These are phyloP conservation scores for Myrica gale DNA, from an alignment of 306 rosid genomes.

Conservation along the genomic window DNA sequence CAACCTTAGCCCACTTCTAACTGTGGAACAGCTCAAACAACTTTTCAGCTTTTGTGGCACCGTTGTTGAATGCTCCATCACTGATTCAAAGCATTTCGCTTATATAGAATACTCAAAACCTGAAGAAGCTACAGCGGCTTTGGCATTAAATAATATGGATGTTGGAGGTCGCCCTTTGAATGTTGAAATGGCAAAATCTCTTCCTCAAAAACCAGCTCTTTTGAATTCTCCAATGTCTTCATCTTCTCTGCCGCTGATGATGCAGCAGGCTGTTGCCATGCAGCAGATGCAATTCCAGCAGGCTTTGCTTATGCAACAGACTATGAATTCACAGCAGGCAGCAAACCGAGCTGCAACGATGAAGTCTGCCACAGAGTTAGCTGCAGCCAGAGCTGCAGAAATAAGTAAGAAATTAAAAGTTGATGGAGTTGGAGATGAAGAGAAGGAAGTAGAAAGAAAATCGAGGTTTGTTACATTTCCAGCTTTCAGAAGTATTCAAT, in stretches of 20 bases:
- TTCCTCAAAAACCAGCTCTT: constrained; percentile 64
- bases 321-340: constrained; percentile 92
- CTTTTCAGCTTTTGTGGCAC: constrained; percentile 96
- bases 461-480: constrained; percentile 58
- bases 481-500: constrained; percentile 1
- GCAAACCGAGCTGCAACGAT: constrained; percentile 91
- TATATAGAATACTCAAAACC: constrained; percentile 96
- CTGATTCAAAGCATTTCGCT: constrained; percentile 98
- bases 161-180: constrained; percentile 98
- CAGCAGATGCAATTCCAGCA: constrained; percentile 99
- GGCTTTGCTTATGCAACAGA: constrained; percentile 92
- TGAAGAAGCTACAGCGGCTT: constrained; percentile 86
- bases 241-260: constrained; percentile 91
- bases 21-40: constrained; percentile 92
- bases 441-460: constrained; percentile 56
- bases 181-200: constrained; percentile 98
- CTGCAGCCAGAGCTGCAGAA: constrained; percentile 98
- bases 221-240: constrained; percentile 62
- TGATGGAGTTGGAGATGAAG: constrained; percentile 64
- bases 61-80: constrained; percentile 85
- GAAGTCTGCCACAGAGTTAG: constrained; percentile 96
- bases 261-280: constrained; percentile 99
- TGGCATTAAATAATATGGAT: constrained; percentile 91
- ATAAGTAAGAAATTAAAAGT: constrained; percentile 85
- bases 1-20: constrained; percentile 97